phyloP scores from a whole-genome alignment of 2,329 filamentous ascomycete species.

The Phaeosphaeria sp. region DNA sequence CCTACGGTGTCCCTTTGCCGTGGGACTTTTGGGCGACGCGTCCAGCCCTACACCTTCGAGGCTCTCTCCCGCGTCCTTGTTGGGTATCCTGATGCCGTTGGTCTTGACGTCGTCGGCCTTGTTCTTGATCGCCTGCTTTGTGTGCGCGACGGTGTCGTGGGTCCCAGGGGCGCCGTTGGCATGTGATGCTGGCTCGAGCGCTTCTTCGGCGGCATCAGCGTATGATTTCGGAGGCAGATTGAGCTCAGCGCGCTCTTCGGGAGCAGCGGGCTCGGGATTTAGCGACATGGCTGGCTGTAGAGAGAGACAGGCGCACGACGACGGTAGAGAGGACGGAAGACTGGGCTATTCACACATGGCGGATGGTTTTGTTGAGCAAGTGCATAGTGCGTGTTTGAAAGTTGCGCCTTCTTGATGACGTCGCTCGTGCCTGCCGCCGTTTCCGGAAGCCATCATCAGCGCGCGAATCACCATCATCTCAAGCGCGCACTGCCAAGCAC shows the following conservation, averaged over 20 bases:
- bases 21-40: slow-evolving; percentile 41
- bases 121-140: slow-evolving; percentile 5
- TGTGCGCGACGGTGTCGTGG: slow-evolving; percentile 21
- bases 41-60: slow-evolving; percentile 44
- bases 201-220: slow-evolving; percentile 50
- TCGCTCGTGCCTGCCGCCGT: background rate
- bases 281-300: slow-evolving; percentile 45
- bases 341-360: background rate
- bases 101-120: slow-evolving; percentile 16
- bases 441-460: background rate
- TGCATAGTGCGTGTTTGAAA: background rate
- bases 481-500: too few species aligned
- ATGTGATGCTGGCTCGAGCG: slow-evolving; percentile 34
- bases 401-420: background rate
- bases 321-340: background rate
- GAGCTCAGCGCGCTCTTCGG: slow-evolving; percentile 47
- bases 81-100: slow-evolving; percentile 19
- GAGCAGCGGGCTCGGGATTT: slow-evolving; percentile 50
- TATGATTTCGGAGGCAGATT: slow-evolving; percentile 53
- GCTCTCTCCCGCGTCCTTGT: slow-evolving; percentile 16
- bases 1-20: slow-evolving; percentile 33
- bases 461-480: background rate
- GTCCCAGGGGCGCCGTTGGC: slow-evolving; percentile 19
- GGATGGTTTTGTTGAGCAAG: background rate
- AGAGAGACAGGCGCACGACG: background rate